Percentiles rank a stretch among this genome's conserved stretches.
These are phyloP conservation scores for Talaromyces verruculosus DNA, from an alignment of 2,329 filamentous ascomycete species.

Conservation along the genomic window DNA sequence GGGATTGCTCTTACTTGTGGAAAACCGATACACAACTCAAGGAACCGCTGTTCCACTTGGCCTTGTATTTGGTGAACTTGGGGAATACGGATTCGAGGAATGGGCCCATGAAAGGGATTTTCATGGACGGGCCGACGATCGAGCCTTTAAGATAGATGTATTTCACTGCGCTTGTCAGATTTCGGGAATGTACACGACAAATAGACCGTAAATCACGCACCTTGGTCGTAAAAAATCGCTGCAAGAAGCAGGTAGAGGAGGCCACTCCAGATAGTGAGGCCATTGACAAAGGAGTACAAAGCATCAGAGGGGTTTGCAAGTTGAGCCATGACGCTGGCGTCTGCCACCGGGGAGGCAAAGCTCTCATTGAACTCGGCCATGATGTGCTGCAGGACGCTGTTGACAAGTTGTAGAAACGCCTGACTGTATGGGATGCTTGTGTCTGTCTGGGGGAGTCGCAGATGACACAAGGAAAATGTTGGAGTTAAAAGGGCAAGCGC, in stretches of 20 bases:
- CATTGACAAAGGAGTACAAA: constrained; percentile 54
- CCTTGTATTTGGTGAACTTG: constrained; percentile 85
- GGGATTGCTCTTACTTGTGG: constrained; percentile 74
- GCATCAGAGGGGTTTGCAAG: constrained; percentile 49
- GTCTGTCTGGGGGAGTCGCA: neutral
- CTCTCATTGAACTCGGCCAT: constrained; percentile 61
- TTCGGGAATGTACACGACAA: neutral
- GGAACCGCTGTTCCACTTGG: constrained; percentile 86
- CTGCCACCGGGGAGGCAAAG: constrained; percentile 68
- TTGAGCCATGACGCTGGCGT: constrained; percentile 59
- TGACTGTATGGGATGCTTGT: neutral
- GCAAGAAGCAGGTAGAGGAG: constrained; percentile 68
- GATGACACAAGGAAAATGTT: neutral
- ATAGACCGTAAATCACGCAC: constrained; percentile 55
- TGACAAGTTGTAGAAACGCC: neutral
- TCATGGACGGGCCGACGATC: constrained; percentile 72
- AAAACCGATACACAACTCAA: constrained; percentile 98
- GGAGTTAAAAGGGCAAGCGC: neutral
- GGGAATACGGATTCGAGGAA: constrained; percentile 91
- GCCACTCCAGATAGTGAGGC: constrained; percentile 64
- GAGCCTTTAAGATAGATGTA: constrained; percentile 74
- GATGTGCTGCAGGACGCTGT: constrained; percentile 10
- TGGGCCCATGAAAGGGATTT: constrained; percentile 87
- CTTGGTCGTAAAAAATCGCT: constrained; percentile 82
- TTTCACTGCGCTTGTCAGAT: constrained; percentile 55